phyloP scores from a whole-genome alignment of 768 basidiomycete genomes.

The Lactarius indigo region DNA sequence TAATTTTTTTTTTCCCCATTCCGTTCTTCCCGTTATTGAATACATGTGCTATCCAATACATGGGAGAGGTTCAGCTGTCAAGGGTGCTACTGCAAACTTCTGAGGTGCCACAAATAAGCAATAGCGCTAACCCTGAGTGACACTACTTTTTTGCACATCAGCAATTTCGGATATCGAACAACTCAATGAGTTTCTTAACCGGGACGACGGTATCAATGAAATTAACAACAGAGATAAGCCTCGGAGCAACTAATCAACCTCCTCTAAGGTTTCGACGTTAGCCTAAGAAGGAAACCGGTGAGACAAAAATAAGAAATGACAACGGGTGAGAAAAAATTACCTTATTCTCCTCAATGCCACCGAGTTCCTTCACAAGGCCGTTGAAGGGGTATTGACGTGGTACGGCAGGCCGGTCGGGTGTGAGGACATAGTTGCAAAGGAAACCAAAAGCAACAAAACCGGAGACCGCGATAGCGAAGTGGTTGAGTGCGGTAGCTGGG shows the following conservation, averaged over 20 bases:
- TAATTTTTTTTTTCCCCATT: not conserved
- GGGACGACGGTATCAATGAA: not conserved
- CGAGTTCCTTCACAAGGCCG: constrained; percentile 73
- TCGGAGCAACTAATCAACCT: constrained; percentile 31
- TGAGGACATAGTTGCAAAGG: constrained; percentile 49
- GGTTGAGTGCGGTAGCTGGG: constrained; percentile 57
- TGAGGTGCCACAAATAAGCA: not conserved
- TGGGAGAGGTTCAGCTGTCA: not conserved
- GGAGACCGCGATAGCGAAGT: constrained; percentile 57
- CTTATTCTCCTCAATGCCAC: constrained; percentile 76
- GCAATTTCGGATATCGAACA: not conserved
- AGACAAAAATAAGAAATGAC: not conserved
- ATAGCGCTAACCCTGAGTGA: not conserved
- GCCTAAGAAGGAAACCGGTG: constrained; percentile 32
- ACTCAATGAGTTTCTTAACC: not conserved
- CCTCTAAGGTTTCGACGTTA: constrained; percentile 35
- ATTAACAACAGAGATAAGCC: constrained; percentile 3
- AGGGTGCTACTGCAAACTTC: not conserved
- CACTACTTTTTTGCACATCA: not conserved
- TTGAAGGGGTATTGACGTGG: constrained; percentile 75
- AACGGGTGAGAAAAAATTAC: constrained; percentile 37
- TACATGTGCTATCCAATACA: not conserved
- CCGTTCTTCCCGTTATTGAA: not conserved
- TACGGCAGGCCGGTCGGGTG: constrained; percentile 60
- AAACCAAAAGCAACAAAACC: constrained; percentile 65